Evolutionary conservation across 148 eudicot genomes (phyloP).

Genomic region (Rhododendron ovatum): DNA sequence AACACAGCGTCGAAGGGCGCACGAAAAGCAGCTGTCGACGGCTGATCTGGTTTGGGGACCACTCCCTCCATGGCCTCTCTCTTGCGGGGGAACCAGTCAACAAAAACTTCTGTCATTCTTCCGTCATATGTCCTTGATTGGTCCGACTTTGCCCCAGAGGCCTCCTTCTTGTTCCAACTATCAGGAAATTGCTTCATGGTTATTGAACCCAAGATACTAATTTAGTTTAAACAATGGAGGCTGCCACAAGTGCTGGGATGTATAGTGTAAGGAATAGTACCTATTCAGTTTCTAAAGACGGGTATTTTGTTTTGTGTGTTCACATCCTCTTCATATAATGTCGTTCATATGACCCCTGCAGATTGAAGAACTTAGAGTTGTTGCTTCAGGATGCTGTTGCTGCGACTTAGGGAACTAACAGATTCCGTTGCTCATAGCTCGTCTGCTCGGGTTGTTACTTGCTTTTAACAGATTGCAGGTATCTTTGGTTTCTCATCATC

Average conservation of each 20-base stretch:
- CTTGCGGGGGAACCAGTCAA: background rate
- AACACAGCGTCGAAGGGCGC: no score
- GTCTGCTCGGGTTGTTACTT: background rate
- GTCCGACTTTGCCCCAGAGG: background rate
- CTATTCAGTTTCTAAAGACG: background rate
- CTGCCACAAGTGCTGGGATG: constrained; percentile 94
- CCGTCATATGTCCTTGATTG: background rate
- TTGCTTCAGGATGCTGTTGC: constrained; percentile 56
- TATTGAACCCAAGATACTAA: background rate
- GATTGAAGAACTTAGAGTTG: constrained; percentile 73
- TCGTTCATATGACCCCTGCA: constrained; percentile 23
- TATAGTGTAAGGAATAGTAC: constrained; percentile 54
- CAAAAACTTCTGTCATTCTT: background rate
- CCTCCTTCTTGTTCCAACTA: background rate
- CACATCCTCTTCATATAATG: background rate
- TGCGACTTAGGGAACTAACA: constrained; percentile 21
- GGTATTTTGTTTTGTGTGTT: background rate
- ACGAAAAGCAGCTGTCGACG: no score
- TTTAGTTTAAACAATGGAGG: constrained; percentile 38
- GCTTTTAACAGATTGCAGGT: background rate
- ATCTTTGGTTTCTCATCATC: background rate
- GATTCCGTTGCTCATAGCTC: background rate
- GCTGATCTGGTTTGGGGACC: no score
- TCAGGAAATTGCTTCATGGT: background rate
- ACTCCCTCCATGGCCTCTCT: no score